Conservation (phyloP, 1,284 basidiomycete species). For the Ceratorhiza oryzae-sativae region DNA sequence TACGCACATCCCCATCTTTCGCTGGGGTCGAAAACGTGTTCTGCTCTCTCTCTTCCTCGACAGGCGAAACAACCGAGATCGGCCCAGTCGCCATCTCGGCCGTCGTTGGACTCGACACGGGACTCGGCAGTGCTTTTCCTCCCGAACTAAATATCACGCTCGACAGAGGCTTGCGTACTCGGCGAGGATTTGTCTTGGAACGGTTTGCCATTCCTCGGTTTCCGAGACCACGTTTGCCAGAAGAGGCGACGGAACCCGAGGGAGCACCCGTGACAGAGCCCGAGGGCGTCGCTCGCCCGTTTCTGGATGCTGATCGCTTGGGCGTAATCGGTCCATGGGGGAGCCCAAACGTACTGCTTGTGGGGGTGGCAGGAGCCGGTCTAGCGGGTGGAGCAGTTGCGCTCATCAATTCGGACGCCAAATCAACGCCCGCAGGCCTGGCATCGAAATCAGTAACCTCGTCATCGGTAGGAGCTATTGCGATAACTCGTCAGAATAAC, state of each 20-base stretch:
- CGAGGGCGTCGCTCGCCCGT: neutral
- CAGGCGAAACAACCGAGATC: conserved; percentile 10
- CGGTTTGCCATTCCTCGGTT: conserved; percentile 20
- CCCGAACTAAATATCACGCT: neutral
- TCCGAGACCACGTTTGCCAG: conserved; percentile 17
- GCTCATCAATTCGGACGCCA: conserved; percentile 14
- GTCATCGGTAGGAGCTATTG: conserved; percentile 13
- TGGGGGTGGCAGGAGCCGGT: neutral
- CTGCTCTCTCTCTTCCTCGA: neutral
- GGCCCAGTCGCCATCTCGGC: neutral
- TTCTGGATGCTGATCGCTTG: neutral
- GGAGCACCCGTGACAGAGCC: neutral
- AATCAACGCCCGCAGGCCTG: neutral
- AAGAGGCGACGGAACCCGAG: neutral
- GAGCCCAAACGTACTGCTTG: neutral
- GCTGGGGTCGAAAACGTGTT: neutral
- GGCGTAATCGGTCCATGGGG: conserved; percentile 7
- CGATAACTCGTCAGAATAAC: neutral
- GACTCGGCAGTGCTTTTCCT: conserved; percentile 21
- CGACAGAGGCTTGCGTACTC: conserved; percentile 7
- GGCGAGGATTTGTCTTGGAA: conserved; percentile 22
- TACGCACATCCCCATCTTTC: neutral
- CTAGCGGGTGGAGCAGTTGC: neutral
- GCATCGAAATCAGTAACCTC: neutral
- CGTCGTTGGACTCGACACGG: conserved; percentile 13